Evolutionary conservation across 1,284 basidiomycete genomes (phyloP), one percentile per base, ranked within the genome.

Genomic region (Tilletiaria anomala): DNA sequence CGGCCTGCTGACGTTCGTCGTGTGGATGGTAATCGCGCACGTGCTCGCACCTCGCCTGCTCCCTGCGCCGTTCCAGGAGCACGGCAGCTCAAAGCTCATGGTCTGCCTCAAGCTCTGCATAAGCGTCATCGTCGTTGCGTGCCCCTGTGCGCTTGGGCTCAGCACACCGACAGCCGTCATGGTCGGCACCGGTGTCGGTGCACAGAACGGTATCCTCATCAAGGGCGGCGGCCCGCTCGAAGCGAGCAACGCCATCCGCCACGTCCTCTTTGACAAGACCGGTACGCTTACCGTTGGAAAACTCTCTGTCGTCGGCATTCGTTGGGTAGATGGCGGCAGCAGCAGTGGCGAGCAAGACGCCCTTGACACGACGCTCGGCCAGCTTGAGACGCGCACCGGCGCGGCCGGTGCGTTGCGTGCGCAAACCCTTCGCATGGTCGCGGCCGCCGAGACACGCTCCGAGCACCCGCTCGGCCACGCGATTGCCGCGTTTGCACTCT

Each of bases 161-260:
- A 85, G 83, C 45, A 97, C 93, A 0, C 93, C 93, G 0, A 97
- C 93, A 0, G 93, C 93, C 1, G 89, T 97, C 69, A 97, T 97
- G 93, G 93, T 97, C 31, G 93, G 93, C 21, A 97, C 93, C 0
- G 93, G 93, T 0, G 80, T 97, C 41, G 93, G 93, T 1, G 93
- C 93, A 10, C 76, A 83, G 72, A 88, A 96, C 61, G 93, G 93
- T 0, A 97, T 99, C 50, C 71, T 99, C 37, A 96, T 97, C 77
- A 97, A 97, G 67, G 89, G 93, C 34, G 93, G 89, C 3, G 75
- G 82, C 16, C 88, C 93, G 2, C 73, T 99, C 32, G 93, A 99
- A 65, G 86, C 86, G 3, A 88, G 85, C 63, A 79, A 78, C 55
- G 74, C 74, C 39, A 80, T 97, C 57, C 77, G 78, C 59, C 75